A percentile compares a stretch with the other conserved stretches of the same genome.
Conservation (phyloP, 2,329 filamentous ascomycete species). For the Capronia americana region DNA sequence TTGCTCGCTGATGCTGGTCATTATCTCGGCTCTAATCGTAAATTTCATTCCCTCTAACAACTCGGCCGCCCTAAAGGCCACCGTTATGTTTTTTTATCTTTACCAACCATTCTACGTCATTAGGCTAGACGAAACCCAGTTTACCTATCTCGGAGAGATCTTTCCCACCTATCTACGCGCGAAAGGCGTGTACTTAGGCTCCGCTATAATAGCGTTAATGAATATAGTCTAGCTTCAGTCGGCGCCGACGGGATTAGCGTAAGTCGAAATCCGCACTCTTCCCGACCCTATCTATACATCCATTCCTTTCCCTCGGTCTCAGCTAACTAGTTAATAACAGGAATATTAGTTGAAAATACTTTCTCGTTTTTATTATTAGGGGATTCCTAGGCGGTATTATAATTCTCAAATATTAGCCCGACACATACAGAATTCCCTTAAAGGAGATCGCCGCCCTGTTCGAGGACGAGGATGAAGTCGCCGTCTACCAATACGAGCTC, state of each 20-base stretch:
- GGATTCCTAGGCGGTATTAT: constrained; percentile 5
- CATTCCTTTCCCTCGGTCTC: too few relatives aligned
- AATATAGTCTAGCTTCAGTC: constrained; percentile 30
- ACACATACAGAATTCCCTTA: constrained; percentile 44
- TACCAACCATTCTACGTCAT: constrained; percentile 1
- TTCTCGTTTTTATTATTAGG: constrained; percentile 38
- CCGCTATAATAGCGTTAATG: constrained; percentile 16
- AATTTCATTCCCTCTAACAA: constrained; percentile 37
- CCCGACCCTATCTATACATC: too few relatives aligned
- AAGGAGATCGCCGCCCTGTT: constrained; percentile 48
- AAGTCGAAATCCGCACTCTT: too few relatives aligned
- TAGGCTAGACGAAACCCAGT: constrained; percentile 16
- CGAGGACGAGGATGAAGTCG: constrained; percentile 31
- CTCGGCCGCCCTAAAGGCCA: constrained; percentile 42
- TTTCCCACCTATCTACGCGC: constrained; percentile 30
- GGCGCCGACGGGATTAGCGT: constrained; percentile 42
- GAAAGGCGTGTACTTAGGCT: constrained; percentile 25
- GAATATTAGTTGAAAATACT: constrained; percentile 45
- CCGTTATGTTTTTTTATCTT: constrained; percentile 47
- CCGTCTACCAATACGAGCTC: constrained; percentile 21
- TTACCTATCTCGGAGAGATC: constrained; percentile 28
- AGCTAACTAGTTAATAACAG: neutral
- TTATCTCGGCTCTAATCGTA: constrained; percentile 33
- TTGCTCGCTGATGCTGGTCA: constrained; percentile 20
- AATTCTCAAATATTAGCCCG: constrained; percentile 32